These are phyloP conservation scores for Candida ovalis DNA, from an alignment of 805 yeast genomes.

Conservation along the genomic window DNA sequence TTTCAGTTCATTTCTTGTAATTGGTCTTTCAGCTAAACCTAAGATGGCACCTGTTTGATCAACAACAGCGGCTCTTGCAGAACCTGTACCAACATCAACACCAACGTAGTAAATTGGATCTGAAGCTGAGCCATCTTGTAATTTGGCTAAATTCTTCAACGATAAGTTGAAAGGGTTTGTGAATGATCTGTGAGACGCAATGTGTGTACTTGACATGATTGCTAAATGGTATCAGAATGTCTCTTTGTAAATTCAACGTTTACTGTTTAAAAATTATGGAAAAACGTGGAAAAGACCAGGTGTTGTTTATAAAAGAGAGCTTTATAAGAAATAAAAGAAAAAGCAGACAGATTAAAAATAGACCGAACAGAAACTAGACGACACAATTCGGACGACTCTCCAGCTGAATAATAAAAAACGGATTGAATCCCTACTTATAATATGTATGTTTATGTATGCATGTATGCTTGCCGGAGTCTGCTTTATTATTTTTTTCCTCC, in stretches of 20 bases:
- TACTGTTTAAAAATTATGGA: no score
- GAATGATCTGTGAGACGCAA: conserved; percentile 20
- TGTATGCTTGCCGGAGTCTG: neutral
- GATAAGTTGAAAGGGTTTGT: conserved; percentile 35
- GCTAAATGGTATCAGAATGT: no score
- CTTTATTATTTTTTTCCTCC: neutral
- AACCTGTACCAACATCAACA: conserved; percentile 82
- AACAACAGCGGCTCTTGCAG: conserved; percentile 91
- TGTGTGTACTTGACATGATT: conserved; percentile 3
- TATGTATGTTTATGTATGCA: no score
- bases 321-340: neutral
- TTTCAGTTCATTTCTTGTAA: conserved; percentile 70
- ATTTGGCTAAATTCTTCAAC: conserved; percentile 13
- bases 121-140: conserved; percentile 17
- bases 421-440: no score
- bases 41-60: conserved; percentile 79
- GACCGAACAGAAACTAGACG: no score
- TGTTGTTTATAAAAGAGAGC: no score
- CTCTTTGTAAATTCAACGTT: no score
- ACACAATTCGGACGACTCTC: no score
- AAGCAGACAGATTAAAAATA: neutral
- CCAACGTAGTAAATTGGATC: conserved; percentile 35
- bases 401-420: no score
- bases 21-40: conserved; percentile 74
- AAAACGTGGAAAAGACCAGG: no score